A percentile compares a stretch with the other conserved stretches of the same genome.
Conservation (phyloP, 1,284 basidiomycete species). For the Pseudozyma hubeiensis region DNA sequence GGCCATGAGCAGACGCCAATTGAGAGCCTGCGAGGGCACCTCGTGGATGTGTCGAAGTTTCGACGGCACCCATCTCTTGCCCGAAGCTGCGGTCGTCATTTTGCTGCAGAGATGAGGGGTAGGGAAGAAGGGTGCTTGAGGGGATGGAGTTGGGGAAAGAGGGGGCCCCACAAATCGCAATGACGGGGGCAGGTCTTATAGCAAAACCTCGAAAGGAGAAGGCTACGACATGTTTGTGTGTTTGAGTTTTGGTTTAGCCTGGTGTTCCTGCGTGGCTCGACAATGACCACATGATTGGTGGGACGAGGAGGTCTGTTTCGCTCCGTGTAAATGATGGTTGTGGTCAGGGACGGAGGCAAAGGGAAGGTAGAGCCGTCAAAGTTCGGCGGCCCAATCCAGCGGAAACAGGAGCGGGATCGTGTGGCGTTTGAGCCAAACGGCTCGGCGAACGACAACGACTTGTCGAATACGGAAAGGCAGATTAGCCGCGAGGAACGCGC, state of each 20-base stretch:
- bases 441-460: too few relatives aligned
- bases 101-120: background rate
- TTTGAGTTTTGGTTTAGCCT: background rate
- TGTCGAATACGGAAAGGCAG: too few relatives aligned
- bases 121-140: conserved; percentile 4
- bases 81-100: background rate
- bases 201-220: background rate
- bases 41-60: conserved; percentile 32
- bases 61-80: conserved; percentile 23
- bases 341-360: background rate
- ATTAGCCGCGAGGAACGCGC: too few relatives aligned
- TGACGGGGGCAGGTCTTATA: conserved; percentile 16
- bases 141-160: conserved; percentile 4
- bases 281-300: too few relatives aligned
- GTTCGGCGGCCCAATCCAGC: too few relatives aligned
- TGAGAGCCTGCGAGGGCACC: conserved; percentile 28
- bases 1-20: conserved; percentile 34
- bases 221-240: background rate
- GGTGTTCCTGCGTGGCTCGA: conserved; percentile 5
- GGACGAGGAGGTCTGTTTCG: background rate
- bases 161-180: conserved; percentile 21
- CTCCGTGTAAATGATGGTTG: conserved; percentile 2
- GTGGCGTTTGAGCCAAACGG: too few relatives aligned
- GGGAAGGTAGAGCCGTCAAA: too few relatives aligned
- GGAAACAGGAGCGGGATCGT: too few relatives aligned